Conservation (phyloP, 805 yeast species). For the Candida saitoana region DNA sequence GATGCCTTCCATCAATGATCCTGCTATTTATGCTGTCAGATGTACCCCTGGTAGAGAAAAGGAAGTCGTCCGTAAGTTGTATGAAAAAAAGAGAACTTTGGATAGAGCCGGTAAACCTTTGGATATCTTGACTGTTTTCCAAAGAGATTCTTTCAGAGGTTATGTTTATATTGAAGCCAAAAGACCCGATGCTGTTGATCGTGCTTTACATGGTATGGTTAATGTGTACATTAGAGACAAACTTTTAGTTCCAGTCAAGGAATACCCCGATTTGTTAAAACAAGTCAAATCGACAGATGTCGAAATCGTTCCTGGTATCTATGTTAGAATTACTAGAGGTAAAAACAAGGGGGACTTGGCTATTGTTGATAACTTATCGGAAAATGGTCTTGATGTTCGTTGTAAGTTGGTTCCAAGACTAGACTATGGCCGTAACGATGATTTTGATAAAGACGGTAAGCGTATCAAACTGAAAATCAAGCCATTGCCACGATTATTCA, state of each 20-base stretch:
- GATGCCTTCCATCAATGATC: slow-evolving; percentile 94
- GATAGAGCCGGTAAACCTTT: slow-evolving; percentile 73
- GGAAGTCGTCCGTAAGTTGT: slow-evolving; percentile 77
- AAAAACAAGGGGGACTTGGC: slow-evolving; percentile 91
- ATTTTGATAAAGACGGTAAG: slow-evolving; percentile 45
- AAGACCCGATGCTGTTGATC: slow-evolving; percentile 85
- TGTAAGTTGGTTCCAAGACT: slow-evolving; percentile 89
- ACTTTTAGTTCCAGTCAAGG: slow-evolving; percentile 89
- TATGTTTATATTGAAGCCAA: slow-evolving; percentile 93
- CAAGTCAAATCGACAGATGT: slow-evolving; percentile 86
- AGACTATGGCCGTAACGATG: slow-evolving; percentile 74
- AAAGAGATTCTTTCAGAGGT: slow-evolving; percentile 88
- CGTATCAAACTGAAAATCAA: slow-evolving; percentile 55
- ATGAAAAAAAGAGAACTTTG: slow-evolving; percentile 78
- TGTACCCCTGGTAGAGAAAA: slow-evolving; percentile 92
- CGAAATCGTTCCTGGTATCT: slow-evolving; percentile 85
- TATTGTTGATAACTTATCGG: slow-evolving; percentile 86
- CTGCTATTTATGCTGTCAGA: slow-evolving; percentile 92
- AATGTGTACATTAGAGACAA: slow-evolving; percentile 73
- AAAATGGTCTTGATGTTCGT: slow-evolving; percentile 93
- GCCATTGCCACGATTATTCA: slow-evolving; percentile 83
- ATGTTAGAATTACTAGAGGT: slow-evolving; percentile 87
- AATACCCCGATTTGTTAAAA: slow-evolving; percentile 86
- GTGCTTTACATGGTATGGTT: slow-evolving; percentile 84
- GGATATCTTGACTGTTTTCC: slow-evolving; percentile 85